phyloP scores from a whole-genome alignment of 2,329 filamentous ascomycete genomes.

The Didymella segeticola region DNA sequence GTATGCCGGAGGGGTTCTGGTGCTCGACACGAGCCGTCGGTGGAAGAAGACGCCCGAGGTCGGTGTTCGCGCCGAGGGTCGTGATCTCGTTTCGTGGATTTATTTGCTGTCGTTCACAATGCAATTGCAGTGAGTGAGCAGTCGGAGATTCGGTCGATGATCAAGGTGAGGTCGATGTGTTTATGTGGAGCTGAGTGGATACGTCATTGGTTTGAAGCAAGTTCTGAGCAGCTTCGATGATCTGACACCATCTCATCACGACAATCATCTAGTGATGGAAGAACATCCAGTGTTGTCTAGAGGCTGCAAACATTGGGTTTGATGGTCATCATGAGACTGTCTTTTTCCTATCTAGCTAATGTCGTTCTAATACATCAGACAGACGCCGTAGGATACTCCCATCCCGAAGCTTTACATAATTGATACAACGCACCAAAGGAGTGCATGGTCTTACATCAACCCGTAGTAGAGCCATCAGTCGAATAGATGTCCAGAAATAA shows the following conservation, averaged over 20 bases:
- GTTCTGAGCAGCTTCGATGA: not conserved
- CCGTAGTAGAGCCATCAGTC: not conserved
- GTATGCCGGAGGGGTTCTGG: constrained; percentile 34
- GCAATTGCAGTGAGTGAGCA: not conserved
- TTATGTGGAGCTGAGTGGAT: constrained; percentile 14
- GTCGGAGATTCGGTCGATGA: not conserved
- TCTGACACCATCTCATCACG: constrained; percentile 1
- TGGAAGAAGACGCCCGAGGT: constrained; percentile 16
- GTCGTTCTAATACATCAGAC: not conserved
- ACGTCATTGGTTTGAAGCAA: constrained; percentile 15
- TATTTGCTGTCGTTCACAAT: not conserved
- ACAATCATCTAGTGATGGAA: not conserved
- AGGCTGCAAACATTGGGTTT: not conserved
- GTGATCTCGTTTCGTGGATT: not conserved
- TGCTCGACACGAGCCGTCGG: constrained; percentile 21
- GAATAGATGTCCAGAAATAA: constrained; percentile 8
- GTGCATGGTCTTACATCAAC: not conserved
- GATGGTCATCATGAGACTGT: not conserved
- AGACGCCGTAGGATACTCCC: not conserved
- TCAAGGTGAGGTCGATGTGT: not conserved
- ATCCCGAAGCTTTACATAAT: too few species aligned
- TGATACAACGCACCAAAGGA: too few species aligned
- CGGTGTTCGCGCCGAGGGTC: constrained; percentile 26
- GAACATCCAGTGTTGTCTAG: not conserved
- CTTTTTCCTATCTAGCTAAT: not conserved